phyloP scores from a whole-genome alignment of 2,329 filamentous ascomycete genomes.

The Fusarium ramigenum region DNA sequence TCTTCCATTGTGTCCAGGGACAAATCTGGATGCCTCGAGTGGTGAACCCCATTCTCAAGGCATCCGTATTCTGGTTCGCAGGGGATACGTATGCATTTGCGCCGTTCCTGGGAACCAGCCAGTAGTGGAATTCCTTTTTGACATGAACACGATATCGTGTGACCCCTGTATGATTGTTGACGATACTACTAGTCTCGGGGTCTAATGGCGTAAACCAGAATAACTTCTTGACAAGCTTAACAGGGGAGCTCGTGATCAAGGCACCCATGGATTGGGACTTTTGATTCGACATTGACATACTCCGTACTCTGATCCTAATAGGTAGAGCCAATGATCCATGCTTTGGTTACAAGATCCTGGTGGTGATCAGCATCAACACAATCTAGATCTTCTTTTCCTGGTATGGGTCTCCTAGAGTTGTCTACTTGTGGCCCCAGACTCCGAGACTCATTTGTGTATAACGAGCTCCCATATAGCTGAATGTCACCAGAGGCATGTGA shows the following conservation, averaged over 20 bases:
- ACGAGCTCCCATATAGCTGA: background rate
- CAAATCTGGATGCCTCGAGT: constrained; percentile 32
- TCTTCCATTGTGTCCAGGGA: constrained; percentile 7
- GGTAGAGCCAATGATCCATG: background rate
- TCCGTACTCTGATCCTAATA: background rate
- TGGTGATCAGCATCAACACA: background rate
- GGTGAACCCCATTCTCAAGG: constrained; percentile 39
- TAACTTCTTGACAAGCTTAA: constrained; percentile 21
- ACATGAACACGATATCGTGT: background rate
- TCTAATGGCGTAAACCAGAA: background rate
- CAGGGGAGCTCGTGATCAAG: constrained; percentile 15
- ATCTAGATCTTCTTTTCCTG: background rate
- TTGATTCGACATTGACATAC: constrained; percentile 8
- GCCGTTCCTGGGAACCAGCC: background rate
- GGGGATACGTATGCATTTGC: constrained; percentile 39
- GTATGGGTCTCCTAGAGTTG: background rate
- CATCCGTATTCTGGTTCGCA: constrained; percentile 39
- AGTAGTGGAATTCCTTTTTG: background rate
- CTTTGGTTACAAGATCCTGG: background rate
- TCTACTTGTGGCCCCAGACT: background rate
- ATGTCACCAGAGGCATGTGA: background rate
- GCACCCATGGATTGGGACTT: background rate
- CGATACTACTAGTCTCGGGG: background rate
- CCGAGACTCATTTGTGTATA: background rate
- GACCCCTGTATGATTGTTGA: constrained; percentile 1